Base-by-base conservation (phyloP, 2,329 filamentous ascomycete genomes). In the Aureobasidium sp. region DNA sequence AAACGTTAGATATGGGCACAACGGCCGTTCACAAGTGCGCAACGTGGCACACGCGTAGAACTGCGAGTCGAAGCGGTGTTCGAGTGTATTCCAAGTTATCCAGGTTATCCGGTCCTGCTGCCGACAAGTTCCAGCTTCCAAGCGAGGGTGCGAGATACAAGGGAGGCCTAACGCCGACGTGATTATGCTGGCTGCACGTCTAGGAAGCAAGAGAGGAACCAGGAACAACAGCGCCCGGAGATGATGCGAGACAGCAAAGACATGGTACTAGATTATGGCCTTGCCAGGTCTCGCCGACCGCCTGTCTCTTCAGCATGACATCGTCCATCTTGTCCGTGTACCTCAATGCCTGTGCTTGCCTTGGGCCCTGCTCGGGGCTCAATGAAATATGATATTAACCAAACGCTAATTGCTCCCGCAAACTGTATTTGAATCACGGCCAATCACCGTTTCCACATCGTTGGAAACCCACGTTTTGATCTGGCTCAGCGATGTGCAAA, bases 401-500 rank as follows among this genome's bases (percentile, higher is more conserved):
- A 26, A 37, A 47, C 55, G 55, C 55, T 59, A 59, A n/a, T 34
- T 24, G 20, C 27, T 47, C 44, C 43, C 55, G 55, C 55, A 39
- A 47, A 48, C 55, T 15, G 32, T 27, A 48, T 48, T 27, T 8
- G 20, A 44, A 4, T 8, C 20, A 5, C 26, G 32, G 20, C 55
- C 55, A 59, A 59, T 59, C 41, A 48, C 2, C 17, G 32, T 24
- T 10, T 13, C 20, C 12, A 20, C 17, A 2, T 24, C 20, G 15
- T 15, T 32, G 12, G 10, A 26, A 59, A 47, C 24, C 55, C 55
- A 59, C 55, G 55, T 59, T 59, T 59, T 48, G 41, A 59, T 59
- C 55, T 59, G 55, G 55, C 43, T 29, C 26, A 3, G n/a, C 24
- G n/a, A 48, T 59, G 55, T 59, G 55, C 55, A 59, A 59, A 59